Evolutionary conservation across 78 protist genomes (phyloP), one percentile per base, ranked within the genome.

Genomic region (Dictyostelium citrinum): DNA sequence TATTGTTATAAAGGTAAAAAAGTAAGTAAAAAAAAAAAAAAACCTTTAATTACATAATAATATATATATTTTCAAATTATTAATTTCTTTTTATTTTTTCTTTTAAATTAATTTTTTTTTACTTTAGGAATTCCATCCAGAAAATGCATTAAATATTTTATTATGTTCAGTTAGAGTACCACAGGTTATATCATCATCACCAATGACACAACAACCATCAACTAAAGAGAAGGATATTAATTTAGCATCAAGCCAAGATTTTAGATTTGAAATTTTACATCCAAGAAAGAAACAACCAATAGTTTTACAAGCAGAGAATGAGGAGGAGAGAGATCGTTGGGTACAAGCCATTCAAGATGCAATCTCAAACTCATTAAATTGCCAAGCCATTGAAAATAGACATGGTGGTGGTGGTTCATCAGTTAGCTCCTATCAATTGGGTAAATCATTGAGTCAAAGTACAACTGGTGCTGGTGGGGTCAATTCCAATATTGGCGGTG

Each of bases 281-380:
- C 96, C 96, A 17, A 77, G 91, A 46, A 79, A 82, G 84, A 79
- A 84, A 58, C 82, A 84, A 58, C 91, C 95, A 35, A 81, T 90
- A 5, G 95, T 92, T 4, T 60, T 92, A 29, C 96, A 92, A n/a
- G 96, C 96, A 2, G 96, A 92, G 45, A 71, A 29, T 29, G 91
- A 92, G 16, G 91, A 84, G 55, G 93, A 92, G 27, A 29, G 90
- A 16, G 91, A 81, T 35, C 90, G 90, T 84, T 92, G 91, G 90
- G 90, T 92, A 5, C 24, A 35, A 9, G 95, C 95, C 22, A 90
- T 90, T 61, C 95, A 90, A 61, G 90, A 82, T 24, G 95, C 95
- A 45, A 90, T 90, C 64, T 81, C 91, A 72, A 82, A 90, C 22
- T 81, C 90, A 45, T 45, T 90, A 7, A 90, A 82, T 70, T 77